Base-by-base conservation (phyloP, 2,329 filamentous ascomycete species). In the Colletotrichum orbiculare region DNA sequence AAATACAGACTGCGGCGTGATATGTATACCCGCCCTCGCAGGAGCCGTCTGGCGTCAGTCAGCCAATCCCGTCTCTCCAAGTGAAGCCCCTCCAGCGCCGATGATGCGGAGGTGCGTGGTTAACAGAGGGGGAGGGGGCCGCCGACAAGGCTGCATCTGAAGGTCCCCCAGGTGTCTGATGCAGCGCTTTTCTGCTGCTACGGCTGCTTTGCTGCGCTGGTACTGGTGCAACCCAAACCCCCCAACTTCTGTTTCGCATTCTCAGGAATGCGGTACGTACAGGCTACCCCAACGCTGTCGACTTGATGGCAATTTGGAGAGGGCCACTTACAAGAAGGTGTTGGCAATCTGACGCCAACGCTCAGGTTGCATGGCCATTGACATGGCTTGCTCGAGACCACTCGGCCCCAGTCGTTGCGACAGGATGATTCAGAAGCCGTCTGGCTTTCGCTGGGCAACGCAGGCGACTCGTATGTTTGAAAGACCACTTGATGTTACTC, bases 31-130 rank as follows among this genome's bases (percentile, higher is more conserved):
- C 60, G 64, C 64, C 46, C 48, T 66, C 60, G 60, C 64, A 54
- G 64, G 54, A 64, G 38, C 54, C 60, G 54, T 59, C 37, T 17
- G 64, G 60, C 54, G 37, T 48, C 64, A 57, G 35, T 15, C 35
- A 41, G 39, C 64, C 64, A 66, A 66, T 66, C 64, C 64, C 47
- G 33, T 45, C 17, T 49, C 53, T 48, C 64, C 64, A 66, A 47
- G 64, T 66, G 64, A 64, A 60, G 53, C 60, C 53, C 45, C 15
- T 45, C 53, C 49, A 53, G 54, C 64, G 38, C 60, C 45, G 60
- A 66, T 64, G 64, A 64, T 66, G 64, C 60, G 64, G 60, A 66
- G 64, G 64, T 66, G 60, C 64, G 60, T 66, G 64, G 6, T 47
- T 58, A 25, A 5, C 4, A 25, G 4, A 5, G 43, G 49, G 43